phyloP scores from a whole-genome alignment of 495 filamentous ascomycete species.

The Durotheca rogersii region DNA sequence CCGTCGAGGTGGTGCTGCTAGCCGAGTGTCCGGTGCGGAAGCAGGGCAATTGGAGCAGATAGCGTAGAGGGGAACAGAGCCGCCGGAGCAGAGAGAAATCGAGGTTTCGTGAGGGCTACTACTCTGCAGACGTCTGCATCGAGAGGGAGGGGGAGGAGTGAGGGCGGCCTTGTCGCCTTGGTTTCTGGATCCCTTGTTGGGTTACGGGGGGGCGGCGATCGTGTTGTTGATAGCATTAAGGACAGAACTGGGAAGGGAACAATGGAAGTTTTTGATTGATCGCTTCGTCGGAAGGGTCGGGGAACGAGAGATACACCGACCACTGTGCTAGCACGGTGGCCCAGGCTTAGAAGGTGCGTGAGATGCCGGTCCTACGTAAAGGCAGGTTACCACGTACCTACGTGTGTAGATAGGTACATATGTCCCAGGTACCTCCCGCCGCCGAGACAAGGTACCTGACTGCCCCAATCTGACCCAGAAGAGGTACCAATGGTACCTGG shows the following conservation, averaged over 20 bases:
- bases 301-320: slow-evolving; percentile 27
- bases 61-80: slow-evolving; percentile 15
- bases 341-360: slow-evolving; percentile 1
- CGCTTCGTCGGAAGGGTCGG: slow-evolving; percentile 30
- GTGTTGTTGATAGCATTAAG: slow-evolving; percentile 35
- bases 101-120: slow-evolving; percentile 6
- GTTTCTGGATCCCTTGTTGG: slow-evolving; percentile 12
- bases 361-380: not conserved
- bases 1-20: slow-evolving; percentile 1
- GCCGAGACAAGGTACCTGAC: too few relatives aligned
- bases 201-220: slow-evolving; percentile 28
- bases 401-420: too few relatives aligned
- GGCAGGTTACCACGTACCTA: not conserved
- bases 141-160: slow-evolving; percentile 10
- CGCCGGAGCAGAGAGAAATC: slow-evolving; percentile 20
- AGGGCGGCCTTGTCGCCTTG: slow-evolving; percentile 14
- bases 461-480: too few relatives aligned
- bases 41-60: slow-evolving; percentile 22
- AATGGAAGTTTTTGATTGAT: slow-evolving; percentile 41
- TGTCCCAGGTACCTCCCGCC: too few relatives aligned
- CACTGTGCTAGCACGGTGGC: slow-evolving; percentile 21
- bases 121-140: slow-evolving; percentile 17
- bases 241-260: slow-evolving; percentile 36
- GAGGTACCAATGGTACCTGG: too few relatives aligned
- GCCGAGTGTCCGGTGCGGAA: slow-evolving; percentile 1